phyloP scores from a whole-genome alignment of 2,329 filamentous ascomycete genomes.

The Diplodia intermedia region DNA sequence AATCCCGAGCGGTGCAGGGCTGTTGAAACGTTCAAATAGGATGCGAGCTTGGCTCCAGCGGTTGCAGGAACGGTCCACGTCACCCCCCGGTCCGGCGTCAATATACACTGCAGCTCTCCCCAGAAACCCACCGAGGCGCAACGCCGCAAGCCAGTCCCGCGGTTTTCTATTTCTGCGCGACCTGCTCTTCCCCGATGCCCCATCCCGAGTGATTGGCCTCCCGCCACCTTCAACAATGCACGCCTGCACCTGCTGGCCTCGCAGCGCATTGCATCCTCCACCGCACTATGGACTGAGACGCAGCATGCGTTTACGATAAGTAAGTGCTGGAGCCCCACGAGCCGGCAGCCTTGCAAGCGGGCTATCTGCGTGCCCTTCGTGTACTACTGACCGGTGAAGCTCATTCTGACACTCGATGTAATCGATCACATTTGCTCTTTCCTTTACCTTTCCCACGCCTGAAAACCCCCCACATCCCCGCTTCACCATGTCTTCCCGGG shows the following conservation, averaged over 20 bases:
- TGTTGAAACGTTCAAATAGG: constrained; percentile 30
- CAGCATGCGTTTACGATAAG: constrained; percentile 32
- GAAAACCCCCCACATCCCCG: not conserved
- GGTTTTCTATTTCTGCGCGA: constrained; percentile 23
- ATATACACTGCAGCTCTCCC: constrained; percentile 36
- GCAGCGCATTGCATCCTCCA: constrained; percentile 21
- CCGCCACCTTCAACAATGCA: constrained; percentile 28
- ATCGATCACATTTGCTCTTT: constrained; percentile 22
- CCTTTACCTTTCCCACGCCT: constrained; percentile 1
- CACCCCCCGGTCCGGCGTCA: constrained; percentile 41
- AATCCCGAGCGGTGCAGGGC: constrained; percentile 19
- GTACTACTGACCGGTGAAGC: constrained; percentile 24
- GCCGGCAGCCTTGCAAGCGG: constrained; percentile 22
- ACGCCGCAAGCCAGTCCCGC: constrained; percentile 9
- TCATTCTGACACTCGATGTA: constrained; percentile 25
- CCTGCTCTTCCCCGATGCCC: constrained; percentile 28
- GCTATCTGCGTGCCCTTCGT: constrained; percentile 10
- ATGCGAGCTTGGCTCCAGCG: constrained; percentile 27
- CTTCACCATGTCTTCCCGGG: constrained; percentile 23
- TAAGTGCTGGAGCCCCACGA: constrained; percentile 31
- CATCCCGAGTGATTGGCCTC: constrained; percentile 29
- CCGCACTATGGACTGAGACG: constrained; percentile 23
- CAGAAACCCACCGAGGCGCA: constrained; percentile 23
- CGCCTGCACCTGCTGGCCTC: constrained; percentile 29
- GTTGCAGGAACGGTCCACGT: constrained; percentile 40